Conservation (phyloP, 371 early-diverging fungal species). For the Saksenaea vasiformis region DNA sequence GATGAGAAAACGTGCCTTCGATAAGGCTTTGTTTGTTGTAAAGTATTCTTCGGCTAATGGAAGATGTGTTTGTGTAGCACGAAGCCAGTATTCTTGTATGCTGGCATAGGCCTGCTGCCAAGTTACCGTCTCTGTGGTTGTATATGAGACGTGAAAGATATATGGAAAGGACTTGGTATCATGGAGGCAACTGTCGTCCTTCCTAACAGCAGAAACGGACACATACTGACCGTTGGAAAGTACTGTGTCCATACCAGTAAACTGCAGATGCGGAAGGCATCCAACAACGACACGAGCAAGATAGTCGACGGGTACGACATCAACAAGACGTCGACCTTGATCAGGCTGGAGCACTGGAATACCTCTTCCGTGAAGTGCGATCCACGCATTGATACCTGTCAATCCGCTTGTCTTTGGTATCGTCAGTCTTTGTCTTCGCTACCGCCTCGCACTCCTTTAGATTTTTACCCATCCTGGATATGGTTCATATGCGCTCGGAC, state of each 20-base stretch:
- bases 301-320: constrained; percentile 47
- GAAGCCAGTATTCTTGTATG: constrained; percentile 31
- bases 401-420: constrained; percentile 35
- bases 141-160: constrained; percentile 22
- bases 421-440: neutral
- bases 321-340: constrained; percentile 20
- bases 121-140: constrained; percentile 1
- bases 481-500: constrained; percentile 44
- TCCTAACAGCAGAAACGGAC: neutral
- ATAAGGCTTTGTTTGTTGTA: constrained; percentile 18
- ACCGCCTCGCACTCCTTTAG: neutral
- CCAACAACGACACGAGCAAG: constrained; percentile 20
- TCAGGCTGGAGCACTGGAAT: constrained; percentile 27
- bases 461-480: constrained; percentile 51
- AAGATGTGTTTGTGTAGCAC: constrained; percentile 18
- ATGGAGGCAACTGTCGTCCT: neutral
- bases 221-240: neutral
- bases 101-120: constrained; percentile 28
- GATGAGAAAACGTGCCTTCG: constrained; percentile 29
- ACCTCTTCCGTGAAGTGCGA: constrained; percentile 27
- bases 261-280: constrained; percentile 16
- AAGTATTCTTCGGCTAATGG: constrained; percentile 22
- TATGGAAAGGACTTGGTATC: constrained; percentile 14
- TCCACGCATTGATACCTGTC: constrained; percentile 39
- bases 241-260: constrained; percentile 19